phyloP scores from a whole-genome alignment of 2,329 filamentous ascomycete genomes.

The Cercospora sojina region DNA sequence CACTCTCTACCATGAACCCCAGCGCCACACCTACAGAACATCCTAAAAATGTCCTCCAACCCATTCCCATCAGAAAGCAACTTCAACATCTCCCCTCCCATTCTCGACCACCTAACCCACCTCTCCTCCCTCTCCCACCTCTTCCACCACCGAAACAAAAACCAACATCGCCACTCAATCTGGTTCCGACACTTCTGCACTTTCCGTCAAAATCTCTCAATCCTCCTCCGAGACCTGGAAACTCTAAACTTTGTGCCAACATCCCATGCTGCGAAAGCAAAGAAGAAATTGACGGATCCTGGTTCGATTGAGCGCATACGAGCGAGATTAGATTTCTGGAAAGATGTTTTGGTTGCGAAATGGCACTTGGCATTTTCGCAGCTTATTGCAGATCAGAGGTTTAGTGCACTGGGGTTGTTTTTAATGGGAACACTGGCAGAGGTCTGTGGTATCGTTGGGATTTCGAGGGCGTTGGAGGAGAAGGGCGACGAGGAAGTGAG shows the following conservation, averaged over 20 bases:
- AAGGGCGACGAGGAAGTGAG: constrained; percentile 44
- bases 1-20: background rate
- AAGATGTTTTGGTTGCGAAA: constrained; percentile 37
- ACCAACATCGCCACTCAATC: constrained; percentile 77
- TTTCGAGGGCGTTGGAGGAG: constrained; percentile 45
- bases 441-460: constrained; percentile 43
- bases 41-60: background rate
- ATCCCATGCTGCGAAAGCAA: constrained; percentile 33
- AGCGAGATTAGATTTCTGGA: constrained; percentile 41
- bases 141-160: constrained; percentile 80
- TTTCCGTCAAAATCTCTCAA: constrained; percentile 65
- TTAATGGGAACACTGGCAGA: constrained; percentile 46
- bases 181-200: constrained; percentile 79
- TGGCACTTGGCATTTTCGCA: constrained; percentile 45
- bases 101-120: constrained; percentile 11
- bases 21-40: background rate
- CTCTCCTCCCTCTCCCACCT: constrained; percentile 63
- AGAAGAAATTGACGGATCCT: constrained; percentile 31
- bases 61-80: background rate
- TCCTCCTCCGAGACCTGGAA: constrained; percentile 48
- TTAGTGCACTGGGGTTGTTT: constrained; percentile 47
- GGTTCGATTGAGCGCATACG: constrained; percentile 26
- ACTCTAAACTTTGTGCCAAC: constrained; percentile 28
- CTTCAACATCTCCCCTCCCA: constrained; percentile 10
- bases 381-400: constrained; percentile 46